A percentile compares a stretch with the other conserved stretches of the same genome.
Evolutionary conservation across 257 asterid genomes (phyloP).

Genomic region (Phtheirospermum japonicum): DNA sequence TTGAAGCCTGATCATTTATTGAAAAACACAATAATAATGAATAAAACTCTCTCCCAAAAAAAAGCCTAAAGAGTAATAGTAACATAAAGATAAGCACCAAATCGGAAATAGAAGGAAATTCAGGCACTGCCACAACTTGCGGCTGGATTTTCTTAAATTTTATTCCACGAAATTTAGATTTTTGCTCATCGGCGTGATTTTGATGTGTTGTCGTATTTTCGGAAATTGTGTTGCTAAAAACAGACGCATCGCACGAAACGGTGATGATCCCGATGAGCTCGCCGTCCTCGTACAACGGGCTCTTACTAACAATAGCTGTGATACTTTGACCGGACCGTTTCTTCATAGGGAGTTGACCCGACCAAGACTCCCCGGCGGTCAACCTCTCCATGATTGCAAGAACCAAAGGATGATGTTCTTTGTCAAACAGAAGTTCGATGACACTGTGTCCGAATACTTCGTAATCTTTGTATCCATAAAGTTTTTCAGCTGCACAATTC

Average conservation of each 20-base stretch:
- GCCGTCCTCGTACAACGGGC: conserved; percentile 62
- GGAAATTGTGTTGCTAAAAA: conserved; percentile 38
- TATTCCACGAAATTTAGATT: conserved; percentile 33
- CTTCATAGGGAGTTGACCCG: conserved; percentile 67
- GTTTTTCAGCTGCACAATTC: conserved; percentile 72
- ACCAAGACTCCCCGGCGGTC: conserved; percentile 56
- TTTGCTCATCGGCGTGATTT: too few species aligned
- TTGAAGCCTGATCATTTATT: too few species aligned
- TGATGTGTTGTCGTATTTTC: too few species aligned
- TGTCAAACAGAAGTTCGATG: conserved; percentile 42
- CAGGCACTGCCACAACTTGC: conserved; percentile 45
- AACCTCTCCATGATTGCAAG: conserved; percentile 35
- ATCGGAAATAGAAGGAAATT: conserved; percentile 46
- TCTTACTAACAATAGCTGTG: conserved; percentile 64
- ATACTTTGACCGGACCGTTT: conserved; percentile 53
- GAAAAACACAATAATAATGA: too few species aligned
- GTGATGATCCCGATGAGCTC: conserved; percentile 60
- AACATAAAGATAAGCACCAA: conserved; percentile 70
- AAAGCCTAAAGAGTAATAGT: too few species aligned
- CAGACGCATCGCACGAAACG: conserved; percentile 68
- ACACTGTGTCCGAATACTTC: conserved; percentile 56
- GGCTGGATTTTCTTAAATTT: conserved; percentile 39
- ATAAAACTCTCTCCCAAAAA: too few species aligned
- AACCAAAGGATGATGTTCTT: conserved; percentile 42
- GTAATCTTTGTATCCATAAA: conserved; percentile 58